phyloP scores from a whole-genome alignment of 768 basidiomycete genomes.

The Sporobolomyces phaffii region DNA sequence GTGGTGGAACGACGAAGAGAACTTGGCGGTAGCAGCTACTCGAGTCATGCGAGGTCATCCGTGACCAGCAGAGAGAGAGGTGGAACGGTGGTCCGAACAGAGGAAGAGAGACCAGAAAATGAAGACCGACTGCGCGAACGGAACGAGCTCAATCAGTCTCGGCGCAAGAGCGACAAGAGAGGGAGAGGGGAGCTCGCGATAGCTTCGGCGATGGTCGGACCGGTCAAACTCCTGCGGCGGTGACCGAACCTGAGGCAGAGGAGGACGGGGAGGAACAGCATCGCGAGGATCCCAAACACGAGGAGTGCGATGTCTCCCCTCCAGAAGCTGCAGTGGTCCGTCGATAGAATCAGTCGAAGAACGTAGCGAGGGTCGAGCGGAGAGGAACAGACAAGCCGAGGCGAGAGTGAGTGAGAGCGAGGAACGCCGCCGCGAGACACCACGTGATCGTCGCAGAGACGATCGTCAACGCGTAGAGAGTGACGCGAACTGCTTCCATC shows the following conservation, averaged over 20 bases:
- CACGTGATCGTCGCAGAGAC: neutral
- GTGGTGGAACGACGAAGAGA: neutral
- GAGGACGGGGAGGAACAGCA: neutral
- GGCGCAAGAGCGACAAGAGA: neutral
- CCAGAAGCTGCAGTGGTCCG: neutral
- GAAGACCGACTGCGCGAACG: neutral
- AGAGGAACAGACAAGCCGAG: neutral
- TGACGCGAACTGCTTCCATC: neutral
- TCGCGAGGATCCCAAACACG: slow-evolving; percentile 8
- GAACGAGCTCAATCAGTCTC: neutral
- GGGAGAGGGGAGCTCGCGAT: neutral
- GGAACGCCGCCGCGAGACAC: slow-evolving; percentile 7
- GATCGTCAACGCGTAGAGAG: slow-evolving; percentile 1
- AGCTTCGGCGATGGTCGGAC: neutral
- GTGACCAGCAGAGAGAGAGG: neutral
- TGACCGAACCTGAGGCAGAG: neutral
- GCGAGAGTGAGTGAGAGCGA: slow-evolving; percentile 4
- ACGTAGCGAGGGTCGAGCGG: no score
- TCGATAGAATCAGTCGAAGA: no score
- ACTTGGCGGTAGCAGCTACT: neutral
- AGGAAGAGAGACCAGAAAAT: slow-evolving; percentile 2
- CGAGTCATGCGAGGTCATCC: neutral
- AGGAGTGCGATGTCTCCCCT: slow-evolving; percentile 2
- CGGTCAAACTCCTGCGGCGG: neutral
- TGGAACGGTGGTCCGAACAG: neutral